phyloP scores from a whole-genome alignment of 1,284 basidiomycete genomes.

The Pseudozyma sp. region DNA sequence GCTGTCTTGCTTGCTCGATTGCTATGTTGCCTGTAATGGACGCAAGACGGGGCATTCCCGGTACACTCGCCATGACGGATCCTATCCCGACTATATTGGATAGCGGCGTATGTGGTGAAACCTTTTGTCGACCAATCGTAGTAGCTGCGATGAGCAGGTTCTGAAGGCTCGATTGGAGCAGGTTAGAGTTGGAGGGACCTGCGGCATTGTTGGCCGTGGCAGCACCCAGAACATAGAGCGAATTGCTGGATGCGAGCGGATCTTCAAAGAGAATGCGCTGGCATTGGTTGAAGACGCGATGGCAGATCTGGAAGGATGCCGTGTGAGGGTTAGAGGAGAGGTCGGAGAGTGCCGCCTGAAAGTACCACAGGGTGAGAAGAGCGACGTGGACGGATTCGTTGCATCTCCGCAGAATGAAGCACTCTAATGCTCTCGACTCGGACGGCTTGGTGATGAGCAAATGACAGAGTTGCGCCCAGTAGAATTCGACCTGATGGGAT shows the following conservation, averaged over 20 bases:
- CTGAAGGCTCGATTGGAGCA: constrained; percentile 25
- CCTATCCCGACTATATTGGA: constrained; percentile 88
- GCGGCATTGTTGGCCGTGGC: constrained; percentile 19
- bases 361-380: constrained; percentile 66
- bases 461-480: constrained; percentile 68
- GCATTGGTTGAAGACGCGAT: constrained; percentile 89
- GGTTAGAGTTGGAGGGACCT: constrained; percentile 32
- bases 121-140: constrained; percentile 35
- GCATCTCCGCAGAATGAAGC: constrained; percentile 63
- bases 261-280: constrained; percentile 98
- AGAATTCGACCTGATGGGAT: constrained; percentile 64
- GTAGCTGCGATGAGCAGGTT: constrained; percentile 63
- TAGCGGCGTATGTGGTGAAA: constrained; percentile 66
- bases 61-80: constrained; percentile 80
- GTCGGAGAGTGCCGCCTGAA: constrained; percentile 66
- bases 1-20: constrained; percentile 82
- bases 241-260: constrained; percentile 62
- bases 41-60: constrained; percentile 81
- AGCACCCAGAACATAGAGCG: constrained; percentile 32
- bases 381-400: constrained; percentile 66
- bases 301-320: constrained; percentile 88
- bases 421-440: constrained; percentile 64
- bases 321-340: constrained; percentile 73
- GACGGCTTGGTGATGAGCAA: constrained; percentile 65
- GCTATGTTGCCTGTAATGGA: constrained; percentile 83